Base-by-base conservation (phyloP, 352 stramenopile species). In the Globisporangium echinulatum region DNA sequence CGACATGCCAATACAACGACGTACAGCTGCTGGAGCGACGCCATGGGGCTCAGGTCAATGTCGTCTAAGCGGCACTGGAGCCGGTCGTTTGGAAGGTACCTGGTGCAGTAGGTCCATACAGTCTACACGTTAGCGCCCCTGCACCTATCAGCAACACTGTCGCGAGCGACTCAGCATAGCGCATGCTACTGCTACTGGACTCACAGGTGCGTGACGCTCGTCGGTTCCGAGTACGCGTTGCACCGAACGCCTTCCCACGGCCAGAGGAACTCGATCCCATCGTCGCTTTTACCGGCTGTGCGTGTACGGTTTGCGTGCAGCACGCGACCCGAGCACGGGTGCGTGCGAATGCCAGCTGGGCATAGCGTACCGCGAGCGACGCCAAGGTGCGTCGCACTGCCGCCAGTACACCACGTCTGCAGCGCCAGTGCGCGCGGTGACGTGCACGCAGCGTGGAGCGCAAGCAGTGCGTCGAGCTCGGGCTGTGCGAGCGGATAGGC, bases 221-320 rank as follows among this genome's bases (percentile, higher is more conserved):
- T 88, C 42, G 79, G 82, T 37, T 88, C 72, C 19, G 82, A 85
- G 63, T 81, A 84, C 0, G 63, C 64, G 38, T 89, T 71, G 59
- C 79, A 92, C 50, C 71, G 75, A 60, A 92, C 63, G n/a, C 82
- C 78, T 59, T 88, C 58, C 82, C 82, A 92, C 14, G 76, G 74
- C 82, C 82, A 88, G 14, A 88, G 63, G 48, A 76, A 88, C 39
- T 76, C 60, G 11, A 67, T 11, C 25, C 56, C 51, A 1, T 61
- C 42, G 13, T 56, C 44, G 2, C 40, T 44, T 13, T 14, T 13
- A 4, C 40, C 40, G 7, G 40, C 11, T 8, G 11, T 13, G 40
- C 49, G 9, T 8, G 55, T 74, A 9, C 52, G 65, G 19, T 68
- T 78, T 4, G 61, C 50, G 40, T 65, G 42, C 52, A 92, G 59